A percentile compares a stretch with the other conserved stretches of the same genome.
phyloP scores from a whole-genome alignment of 163 green algal species.

The Coccomyxa subellipsoidea region DNA sequence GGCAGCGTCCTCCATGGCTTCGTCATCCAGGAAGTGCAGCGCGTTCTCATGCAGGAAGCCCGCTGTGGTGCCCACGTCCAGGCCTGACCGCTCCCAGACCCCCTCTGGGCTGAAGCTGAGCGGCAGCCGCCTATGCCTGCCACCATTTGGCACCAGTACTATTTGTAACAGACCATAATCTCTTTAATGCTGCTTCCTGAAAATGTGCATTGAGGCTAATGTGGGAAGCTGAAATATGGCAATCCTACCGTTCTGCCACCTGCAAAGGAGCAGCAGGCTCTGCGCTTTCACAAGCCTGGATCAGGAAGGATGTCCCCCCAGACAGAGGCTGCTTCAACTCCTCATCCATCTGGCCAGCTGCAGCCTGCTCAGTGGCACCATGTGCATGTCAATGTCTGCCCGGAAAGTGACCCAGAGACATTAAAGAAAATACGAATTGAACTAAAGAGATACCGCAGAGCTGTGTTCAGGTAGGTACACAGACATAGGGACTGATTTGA shows the following conservation, averaged over 20 bases:
- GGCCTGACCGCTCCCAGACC: constrained; percentile 46
- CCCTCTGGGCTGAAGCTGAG: constrained; percentile 62
- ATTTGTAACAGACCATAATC: neutral
- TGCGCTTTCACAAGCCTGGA: neutral
- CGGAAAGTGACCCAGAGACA: too few species aligned
- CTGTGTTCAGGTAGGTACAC: too few species aligned
- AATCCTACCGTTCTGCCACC: neutral
- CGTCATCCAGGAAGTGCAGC: constrained; percentile 55
- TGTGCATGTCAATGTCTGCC: neutral
- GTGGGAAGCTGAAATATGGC: neutral
- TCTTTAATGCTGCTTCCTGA: neutral
- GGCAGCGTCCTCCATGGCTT: constrained; percentile 51
- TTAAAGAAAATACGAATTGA: too few species aligned
- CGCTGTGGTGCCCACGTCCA: constrained; percentile 53
- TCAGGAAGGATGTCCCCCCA: neutral
- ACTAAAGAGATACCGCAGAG: too few species aligned
- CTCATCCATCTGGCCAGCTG: neutral
- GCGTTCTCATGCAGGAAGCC: constrained; percentile 81
- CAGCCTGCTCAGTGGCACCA: neutral
- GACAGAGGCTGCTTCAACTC: neutral
- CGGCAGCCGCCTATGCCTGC: constrained; percentile 30
- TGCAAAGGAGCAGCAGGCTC: neutral
- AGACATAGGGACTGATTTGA: too few species aligned
- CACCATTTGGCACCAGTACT: neutral
- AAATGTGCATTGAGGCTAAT: too few species aligned